A percentile compares a stretch with the other conserved stretches of the same genome.
phyloP scores from a whole-genome alignment of 2,329 filamentous ascomycete genomes.

The Sarocladium oryzae region DNA sequence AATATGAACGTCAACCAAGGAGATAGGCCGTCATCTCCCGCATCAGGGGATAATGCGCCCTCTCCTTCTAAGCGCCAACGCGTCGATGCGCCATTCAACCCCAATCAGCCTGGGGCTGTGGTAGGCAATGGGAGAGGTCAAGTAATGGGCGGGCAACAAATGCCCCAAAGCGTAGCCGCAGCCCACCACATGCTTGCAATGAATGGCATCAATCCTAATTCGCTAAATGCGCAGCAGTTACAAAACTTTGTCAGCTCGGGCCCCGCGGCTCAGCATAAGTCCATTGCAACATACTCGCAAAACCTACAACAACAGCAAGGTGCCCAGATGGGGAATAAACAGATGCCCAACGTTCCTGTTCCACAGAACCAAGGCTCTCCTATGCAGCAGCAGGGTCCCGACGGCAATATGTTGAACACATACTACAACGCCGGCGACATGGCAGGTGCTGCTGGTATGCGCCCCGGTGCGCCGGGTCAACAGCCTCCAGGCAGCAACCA shows the following conservation, averaged over 20 bases:
- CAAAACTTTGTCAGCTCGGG: constrained; percentile 51
- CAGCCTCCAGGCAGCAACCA: constrained; percentile 59
- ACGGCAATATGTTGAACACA: constrained; percentile 49
- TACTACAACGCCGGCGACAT: constrained; percentile 60
- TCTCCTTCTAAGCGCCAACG: constrained; percentile 88
- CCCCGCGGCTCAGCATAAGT: constrained; percentile 67
- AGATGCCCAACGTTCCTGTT: constrained; percentile 64
- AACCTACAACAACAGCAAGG: constrained; percentile 78
- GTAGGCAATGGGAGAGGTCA: constrained; percentile 66
- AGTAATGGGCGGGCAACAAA: constrained; percentile 66
- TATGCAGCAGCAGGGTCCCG: constrained; percentile 60
- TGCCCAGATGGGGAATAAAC: constrained; percentile 72
- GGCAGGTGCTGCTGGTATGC: constrained; percentile 51
- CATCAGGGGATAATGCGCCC: constrained; percentile 77
- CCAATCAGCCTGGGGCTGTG: constrained; percentile 58
- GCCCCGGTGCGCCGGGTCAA: constrained; percentile 44
- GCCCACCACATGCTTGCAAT: constrained; percentile 56
- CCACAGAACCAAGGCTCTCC: constrained; percentile 75
- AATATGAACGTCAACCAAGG: constrained; percentile 74
- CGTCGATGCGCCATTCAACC: constrained; percentile 66
- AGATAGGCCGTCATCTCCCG: constrained; percentile 73
- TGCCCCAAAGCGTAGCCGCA: constrained; percentile 45
- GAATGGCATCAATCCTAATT: constrained; percentile 69
- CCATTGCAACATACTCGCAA: constrained; percentile 80
- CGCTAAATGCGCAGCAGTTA: constrained; percentile 71